Evolutionary conservation across 2,329 filamentous ascomycete genomes (phyloP).

Genomic region (Rhynchosporium graminicola): DNA sequence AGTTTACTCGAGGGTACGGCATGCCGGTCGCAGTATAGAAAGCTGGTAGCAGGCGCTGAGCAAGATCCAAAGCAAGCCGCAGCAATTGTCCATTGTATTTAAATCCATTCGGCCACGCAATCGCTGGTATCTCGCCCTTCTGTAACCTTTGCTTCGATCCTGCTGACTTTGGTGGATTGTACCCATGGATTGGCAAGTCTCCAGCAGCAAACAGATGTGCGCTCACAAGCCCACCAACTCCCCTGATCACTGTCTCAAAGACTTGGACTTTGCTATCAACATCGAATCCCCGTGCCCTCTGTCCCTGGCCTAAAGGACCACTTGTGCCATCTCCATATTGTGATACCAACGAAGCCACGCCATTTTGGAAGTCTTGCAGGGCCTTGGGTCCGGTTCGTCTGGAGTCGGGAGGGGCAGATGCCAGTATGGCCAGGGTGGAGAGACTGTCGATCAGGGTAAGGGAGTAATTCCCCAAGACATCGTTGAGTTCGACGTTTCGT

Average conservation of each 20-base stretch:
- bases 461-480: constrained; percentile 96
- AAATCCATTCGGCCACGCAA: constrained; percentile 75
- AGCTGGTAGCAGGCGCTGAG: constrained; percentile 79
- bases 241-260: constrained; percentile 95
- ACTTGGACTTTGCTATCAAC: constrained; percentile 98
- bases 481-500: constrained; percentile 83
- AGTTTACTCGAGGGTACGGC: constrained; percentile 91
- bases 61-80: constrained; percentile 84
- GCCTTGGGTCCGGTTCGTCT: constrained; percentile 59
- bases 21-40: constrained; percentile 91
- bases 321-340: constrained; percentile 84
- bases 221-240: constrained; percentile 85
- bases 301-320: constrained; percentile 68
- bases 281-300: constrained; percentile 80
- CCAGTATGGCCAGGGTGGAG: constrained; percentile 89
- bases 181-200: constrained; percentile 82
- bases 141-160: constrained; percentile 37
- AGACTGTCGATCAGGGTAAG: constrained; percentile 93
- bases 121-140: constrained; percentile 54
- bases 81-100: constrained; percentile 87
- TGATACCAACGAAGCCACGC: constrained; percentile 72
- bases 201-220: constrained; percentile 92
- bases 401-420: constrained; percentile 66
- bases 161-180: constrained; percentile 51
- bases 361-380: constrained; percentile 75